These are phyloP conservation scores for Suaeda aralocaspica DNA, from an alignment of 148 eudicot genomes.

Conservation along the genomic window DNA sequence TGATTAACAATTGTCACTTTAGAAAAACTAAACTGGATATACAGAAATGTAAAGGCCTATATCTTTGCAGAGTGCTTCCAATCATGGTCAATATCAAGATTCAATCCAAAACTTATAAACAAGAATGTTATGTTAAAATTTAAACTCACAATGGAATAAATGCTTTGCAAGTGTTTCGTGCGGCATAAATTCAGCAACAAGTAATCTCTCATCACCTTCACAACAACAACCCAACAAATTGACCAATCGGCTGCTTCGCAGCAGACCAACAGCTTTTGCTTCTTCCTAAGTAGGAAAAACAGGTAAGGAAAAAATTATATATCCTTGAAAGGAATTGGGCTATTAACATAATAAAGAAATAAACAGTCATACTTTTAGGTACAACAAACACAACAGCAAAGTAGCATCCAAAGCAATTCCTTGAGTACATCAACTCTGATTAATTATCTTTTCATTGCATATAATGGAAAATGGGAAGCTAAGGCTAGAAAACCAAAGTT, in stretches of 20 bases:
- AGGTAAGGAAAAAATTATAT: background rate
- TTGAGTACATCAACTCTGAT: background rate
- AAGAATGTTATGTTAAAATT: background rate
- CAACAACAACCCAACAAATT: constrained; percentile 90
- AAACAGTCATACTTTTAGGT: background rate
- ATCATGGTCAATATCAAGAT: constrained; percentile 1
- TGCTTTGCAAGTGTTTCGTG: constrained; percentile 92
- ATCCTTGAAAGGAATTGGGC: background rate
- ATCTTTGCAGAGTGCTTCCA: background rate
- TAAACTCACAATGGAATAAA: constrained; percentile 84
- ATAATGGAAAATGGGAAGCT: background rate
- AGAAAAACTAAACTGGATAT: background rate
- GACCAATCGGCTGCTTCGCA: constrained; percentile 66
- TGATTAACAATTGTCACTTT: background rate
- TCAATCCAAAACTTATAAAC: constrained; percentile 14
- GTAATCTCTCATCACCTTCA: constrained; percentile 83
- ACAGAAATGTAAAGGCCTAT: background rate
- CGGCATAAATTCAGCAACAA: constrained; percentile 97
- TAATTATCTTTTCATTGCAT: background rate
- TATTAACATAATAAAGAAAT: background rate
- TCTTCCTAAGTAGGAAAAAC: constrained; percentile 57
- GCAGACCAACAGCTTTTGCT: constrained; percentile 90
- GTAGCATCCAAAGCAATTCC: no score
- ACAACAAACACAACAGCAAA: background rate
- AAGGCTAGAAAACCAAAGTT: background rate